Evolutionary conservation across 2,329 filamentous ascomycete genomes (phyloP), one percentile per base, ranked within the genome.

Genomic region (Penicillium sp.): DNA sequence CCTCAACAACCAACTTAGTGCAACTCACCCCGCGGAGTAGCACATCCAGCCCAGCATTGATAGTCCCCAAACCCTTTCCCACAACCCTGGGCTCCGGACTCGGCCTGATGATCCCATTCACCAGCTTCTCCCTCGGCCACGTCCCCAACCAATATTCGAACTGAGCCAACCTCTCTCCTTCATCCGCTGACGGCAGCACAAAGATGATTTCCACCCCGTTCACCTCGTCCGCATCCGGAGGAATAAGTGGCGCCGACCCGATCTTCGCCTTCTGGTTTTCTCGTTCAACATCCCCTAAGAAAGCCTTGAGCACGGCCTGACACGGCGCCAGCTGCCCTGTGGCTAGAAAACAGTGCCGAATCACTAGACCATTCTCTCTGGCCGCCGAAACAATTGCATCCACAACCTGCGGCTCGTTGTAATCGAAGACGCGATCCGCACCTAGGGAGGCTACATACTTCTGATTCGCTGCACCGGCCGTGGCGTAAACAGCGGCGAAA

Each of bases 271-370:
- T 61, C 16, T 46, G 52, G 5, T 46, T 47, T 14, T 46, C 14
- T 4, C 24, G 26, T 50, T 64, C 1, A 18, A 40, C 29, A 0
- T 58, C 35, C 0, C 31, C 49, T 1, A 66, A 0, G 42, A 78
- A 77, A 1, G 66, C 58, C 50, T 74, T 69, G 0, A 79, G 64
- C 4, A 78, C 70, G 43, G 61, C 63, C 50, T 77, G 76, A 26
- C 76, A 78, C 0, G 32, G 18, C 8, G 57, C 61, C 24, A 77
- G 55, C 13, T 74, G 40, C 1, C 77, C 78, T 0, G 59, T 74
- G 0, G 75, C 76, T 43, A 78, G 75, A 54, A 78, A 79, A 29
- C 76, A 77, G 29, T 74, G 66, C 7, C 72, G 70, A 44, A 79
- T 72, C 14, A 67, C 61, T 1, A 79, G 31, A 0, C 70, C 71